Evolutionary conservation across 2,329 filamentous ascomycete genomes (phyloP).

Genomic region (Reticulascus tulasneorum): DNA sequence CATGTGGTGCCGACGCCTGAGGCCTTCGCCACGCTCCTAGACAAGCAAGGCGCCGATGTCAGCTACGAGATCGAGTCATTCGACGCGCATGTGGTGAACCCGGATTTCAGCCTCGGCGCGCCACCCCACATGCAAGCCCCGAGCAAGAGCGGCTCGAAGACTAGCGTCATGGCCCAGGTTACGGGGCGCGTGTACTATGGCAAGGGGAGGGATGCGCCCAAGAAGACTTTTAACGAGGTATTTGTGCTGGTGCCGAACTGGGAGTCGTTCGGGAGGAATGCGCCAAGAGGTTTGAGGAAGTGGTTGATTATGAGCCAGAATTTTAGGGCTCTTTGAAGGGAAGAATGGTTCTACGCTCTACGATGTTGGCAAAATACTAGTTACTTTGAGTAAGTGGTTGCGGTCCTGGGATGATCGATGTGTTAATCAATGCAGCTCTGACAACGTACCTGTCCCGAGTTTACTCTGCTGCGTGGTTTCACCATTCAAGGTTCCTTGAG

Average conservation of each 20-base stretch:
- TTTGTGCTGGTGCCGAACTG: constrained; percentile 78
- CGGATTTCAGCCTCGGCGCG: constrained; percentile 56
- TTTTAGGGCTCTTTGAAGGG: constrained; percentile 52
- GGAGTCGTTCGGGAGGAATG: constrained; percentile 51
- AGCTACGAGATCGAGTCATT: constrained; percentile 71
- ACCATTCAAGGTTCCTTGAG: too few species aligned
- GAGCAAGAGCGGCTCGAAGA: constrained; percentile 49
- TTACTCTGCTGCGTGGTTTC: too few species aligned
- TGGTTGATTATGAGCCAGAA: constrained; percentile 72
- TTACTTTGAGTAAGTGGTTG: too few species aligned
- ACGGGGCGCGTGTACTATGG: constrained; percentile 70
- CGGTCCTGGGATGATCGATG: too few species aligned
- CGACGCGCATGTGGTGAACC: constrained; percentile 76
- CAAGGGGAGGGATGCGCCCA: constrained; percentile 55
- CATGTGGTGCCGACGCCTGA: constrained; percentile 57
- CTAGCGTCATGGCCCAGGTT: constrained; percentile 70
- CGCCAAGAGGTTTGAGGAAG: constrained; percentile 47
- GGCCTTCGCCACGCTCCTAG: constrained; percentile 66
- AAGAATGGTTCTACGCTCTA: not conserved
- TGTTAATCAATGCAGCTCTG: too few species aligned
- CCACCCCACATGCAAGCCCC: constrained; percentile 38
- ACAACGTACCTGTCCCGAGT: too few species aligned
- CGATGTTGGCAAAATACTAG: too few species aligned
- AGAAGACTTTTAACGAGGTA: constrained; percentile 72
- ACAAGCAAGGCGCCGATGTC: constrained; percentile 54